These are phyloP conservation scores for Singerocomus inundabilis DNA, from an alignment of 1,284 basidiomycete species.

Conservation along the genomic window DNA sequence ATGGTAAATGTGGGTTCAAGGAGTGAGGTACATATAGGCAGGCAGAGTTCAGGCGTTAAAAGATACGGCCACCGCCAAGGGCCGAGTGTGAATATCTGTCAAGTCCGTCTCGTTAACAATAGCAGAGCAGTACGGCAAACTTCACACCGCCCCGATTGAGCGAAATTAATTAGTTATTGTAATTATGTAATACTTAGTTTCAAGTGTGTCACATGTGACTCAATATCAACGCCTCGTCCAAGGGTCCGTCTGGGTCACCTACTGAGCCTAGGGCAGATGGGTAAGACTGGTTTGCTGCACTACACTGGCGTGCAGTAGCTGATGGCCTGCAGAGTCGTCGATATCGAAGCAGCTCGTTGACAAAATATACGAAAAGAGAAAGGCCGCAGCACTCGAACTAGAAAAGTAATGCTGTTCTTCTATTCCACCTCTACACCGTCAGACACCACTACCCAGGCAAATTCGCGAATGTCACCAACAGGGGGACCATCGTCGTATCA, in stretches of 20 bases:
- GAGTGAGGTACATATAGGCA: too few relatives aligned
- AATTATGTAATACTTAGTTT: too few relatives aligned
- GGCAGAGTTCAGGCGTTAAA: too few relatives aligned
- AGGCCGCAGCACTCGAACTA: constrained; percentile 91
- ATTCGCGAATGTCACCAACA: constrained; percentile 84
- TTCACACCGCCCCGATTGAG: too few relatives aligned
- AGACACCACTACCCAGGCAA: constrained; percentile 47
- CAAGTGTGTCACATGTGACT: constrained; percentile 2
- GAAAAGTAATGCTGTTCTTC: constrained; percentile 67
- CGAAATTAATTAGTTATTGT: too few relatives aligned
- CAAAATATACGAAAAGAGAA: constrained; percentile 94
- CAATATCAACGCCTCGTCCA: background rate
- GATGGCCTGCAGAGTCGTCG: constrained; percentile 49
- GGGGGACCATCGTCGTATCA: constrained; percentile 80
- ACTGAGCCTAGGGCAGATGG: constrained; percentile 11
- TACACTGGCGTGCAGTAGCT: background rate
- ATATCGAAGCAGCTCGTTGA: constrained; percentile 76
- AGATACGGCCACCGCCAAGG: too few relatives aligned
- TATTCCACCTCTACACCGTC: constrained; percentile 12
- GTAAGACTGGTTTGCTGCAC: constrained; percentile 7
- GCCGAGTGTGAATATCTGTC: too few relatives aligned
- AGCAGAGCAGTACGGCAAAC: too few relatives aligned
- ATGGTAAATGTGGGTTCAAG: too few relatives aligned
- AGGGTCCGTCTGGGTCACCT: background rate
- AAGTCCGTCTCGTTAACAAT: too few relatives aligned